A percentile compares a stretch with the other conserved stretches of the same genome.
Evolutionary conservation across 139 green algal genomes (phyloP).

Genomic region (Choricystis sp.): DNA sequence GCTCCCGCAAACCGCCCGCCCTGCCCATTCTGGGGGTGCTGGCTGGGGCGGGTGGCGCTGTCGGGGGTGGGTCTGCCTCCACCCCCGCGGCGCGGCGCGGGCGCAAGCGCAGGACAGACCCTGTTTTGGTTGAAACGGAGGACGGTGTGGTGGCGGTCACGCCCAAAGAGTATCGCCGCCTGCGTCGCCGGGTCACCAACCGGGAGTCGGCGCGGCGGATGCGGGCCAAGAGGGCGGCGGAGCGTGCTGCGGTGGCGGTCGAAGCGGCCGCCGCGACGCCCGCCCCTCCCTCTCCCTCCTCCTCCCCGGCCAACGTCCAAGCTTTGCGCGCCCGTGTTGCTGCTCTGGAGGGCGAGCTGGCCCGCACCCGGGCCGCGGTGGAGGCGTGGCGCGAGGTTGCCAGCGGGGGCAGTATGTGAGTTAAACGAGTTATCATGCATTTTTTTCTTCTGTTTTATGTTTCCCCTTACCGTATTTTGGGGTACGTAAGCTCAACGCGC

Average conservation of each 20-base stretch:
- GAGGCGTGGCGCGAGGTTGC: not conserved
- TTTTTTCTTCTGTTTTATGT: too few relatives aligned
- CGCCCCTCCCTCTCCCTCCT: too few relatives aligned
- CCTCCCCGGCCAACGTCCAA: not conserved
- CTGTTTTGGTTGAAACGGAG: not conserved
- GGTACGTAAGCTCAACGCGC: too few relatives aligned
- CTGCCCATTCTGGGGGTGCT: too few relatives aligned
- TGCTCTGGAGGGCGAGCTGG: not conserved
- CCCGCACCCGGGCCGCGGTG: not conserved
- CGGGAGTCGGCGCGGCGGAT: constrained; percentile 2
- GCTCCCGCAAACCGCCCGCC: too few relatives aligned
- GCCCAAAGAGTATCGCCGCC: constrained; percentile 1
- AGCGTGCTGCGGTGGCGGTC: not conserved
- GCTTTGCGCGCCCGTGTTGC: not conserved
- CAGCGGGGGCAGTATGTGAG: too few relatives aligned
- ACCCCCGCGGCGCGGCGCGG: not conserved
- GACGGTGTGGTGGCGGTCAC: constrained; percentile 1
- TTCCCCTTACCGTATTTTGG: too few relatives aligned
- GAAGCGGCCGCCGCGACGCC: not conserved
- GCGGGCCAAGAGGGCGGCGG: constrained; percentile 2
- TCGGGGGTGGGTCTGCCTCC: too few relatives aligned
- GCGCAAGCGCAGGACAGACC: constrained; percentile 2
- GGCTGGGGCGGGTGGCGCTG: too few relatives aligned
- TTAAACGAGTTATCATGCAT: too few relatives aligned
- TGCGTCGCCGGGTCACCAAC: constrained; percentile 3